These are phyloP conservation scores for Geranium rotundifolium DNA, from an alignment of 345 rosid species.

Conservation along the genomic window DNA sequence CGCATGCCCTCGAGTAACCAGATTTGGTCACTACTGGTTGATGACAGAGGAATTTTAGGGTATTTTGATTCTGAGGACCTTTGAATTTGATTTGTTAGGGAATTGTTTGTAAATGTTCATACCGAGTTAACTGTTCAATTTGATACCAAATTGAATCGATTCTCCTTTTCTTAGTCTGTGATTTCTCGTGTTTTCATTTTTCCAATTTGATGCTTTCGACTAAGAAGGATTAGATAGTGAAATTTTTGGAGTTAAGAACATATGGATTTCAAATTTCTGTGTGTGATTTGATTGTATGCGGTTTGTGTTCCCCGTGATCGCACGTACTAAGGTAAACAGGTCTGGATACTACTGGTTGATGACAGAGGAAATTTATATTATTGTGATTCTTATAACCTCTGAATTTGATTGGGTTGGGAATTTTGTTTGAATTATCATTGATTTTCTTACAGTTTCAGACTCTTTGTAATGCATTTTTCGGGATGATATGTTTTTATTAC, in stretches of 20 bases:
- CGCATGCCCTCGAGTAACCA: neutral
- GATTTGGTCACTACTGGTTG: neutral
- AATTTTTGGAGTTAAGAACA: neutral
- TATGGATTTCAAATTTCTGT: no score
- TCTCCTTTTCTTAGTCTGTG: neutral
- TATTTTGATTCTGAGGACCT: neutral
- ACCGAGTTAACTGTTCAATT: no score
- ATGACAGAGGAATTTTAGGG: neutral
- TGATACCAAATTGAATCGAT: no score
- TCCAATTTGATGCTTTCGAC: neutral
- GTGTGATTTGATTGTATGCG: no score
- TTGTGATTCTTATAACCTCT: neutral
- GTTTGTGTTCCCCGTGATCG: neutral
- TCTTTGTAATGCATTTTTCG: neutral
- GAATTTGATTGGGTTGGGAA: no score
- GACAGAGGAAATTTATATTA: neutral
- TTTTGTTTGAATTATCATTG: no score
- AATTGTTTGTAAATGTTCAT: neutral
- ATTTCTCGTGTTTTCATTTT: no score
- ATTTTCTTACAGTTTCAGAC: neutral
- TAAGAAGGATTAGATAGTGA: neutral
- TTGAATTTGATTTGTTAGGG: neutral
- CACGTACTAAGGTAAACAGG: neutral
- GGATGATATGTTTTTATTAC: conserved; percentile 2
- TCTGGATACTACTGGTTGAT: neutral